A percentile compares a stretch with the other conserved stretches of the same genome.
Conservation (phyloP, 805 yeast genomes). For the Spathaspora sp. region DNA sequence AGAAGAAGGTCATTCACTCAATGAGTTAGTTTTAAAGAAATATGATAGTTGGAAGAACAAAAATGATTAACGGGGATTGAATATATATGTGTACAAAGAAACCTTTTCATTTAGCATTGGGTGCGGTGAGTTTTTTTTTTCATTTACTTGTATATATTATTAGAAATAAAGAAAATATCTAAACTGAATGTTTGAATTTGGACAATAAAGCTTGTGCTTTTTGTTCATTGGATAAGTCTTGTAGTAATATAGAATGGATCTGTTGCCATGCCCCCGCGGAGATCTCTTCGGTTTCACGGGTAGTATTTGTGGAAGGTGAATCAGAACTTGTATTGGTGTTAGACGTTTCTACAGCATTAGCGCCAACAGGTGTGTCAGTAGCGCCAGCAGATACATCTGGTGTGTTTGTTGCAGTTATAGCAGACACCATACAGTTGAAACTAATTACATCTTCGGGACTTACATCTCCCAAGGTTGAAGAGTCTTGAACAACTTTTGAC, state of each 20-base stretch:
- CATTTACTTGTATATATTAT: constrained; percentile 3
- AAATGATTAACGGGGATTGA: neutral
- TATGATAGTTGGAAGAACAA: constrained; percentile 6
- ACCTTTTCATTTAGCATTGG: neutral
- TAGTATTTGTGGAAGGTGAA: constrained; percentile 8
- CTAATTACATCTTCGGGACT: constrained; percentile 23
- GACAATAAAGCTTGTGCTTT: constrained; percentile 14
- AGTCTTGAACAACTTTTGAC: constrained; percentile 60
- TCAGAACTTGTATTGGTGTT: neutral
- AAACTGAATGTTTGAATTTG: constrained; percentile 12
- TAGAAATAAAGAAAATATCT: neutral
- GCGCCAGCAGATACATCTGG: constrained; percentile 1
- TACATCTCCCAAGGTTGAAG: constrained; percentile 26
- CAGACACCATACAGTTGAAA: constrained; percentile 43
- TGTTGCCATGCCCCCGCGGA: constrained; percentile 41
- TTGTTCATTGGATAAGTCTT: constrained; percentile 28
- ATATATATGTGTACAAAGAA: neutral
- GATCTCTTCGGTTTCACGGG: constrained; percentile 2
- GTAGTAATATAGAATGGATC: constrained; percentile 30
- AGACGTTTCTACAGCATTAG: neutral
- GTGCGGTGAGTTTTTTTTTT: neutral
- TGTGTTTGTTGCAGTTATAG: constrained; percentile 8
- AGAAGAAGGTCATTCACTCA: constrained; percentile 56
- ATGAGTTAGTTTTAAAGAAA: constrained; percentile 44
- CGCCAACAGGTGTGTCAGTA: neutral